Evolutionary conservation across 2,329 filamentous ascomycete genomes (phyloP).

Genomic region (Colletotrichum sojae): DNA sequence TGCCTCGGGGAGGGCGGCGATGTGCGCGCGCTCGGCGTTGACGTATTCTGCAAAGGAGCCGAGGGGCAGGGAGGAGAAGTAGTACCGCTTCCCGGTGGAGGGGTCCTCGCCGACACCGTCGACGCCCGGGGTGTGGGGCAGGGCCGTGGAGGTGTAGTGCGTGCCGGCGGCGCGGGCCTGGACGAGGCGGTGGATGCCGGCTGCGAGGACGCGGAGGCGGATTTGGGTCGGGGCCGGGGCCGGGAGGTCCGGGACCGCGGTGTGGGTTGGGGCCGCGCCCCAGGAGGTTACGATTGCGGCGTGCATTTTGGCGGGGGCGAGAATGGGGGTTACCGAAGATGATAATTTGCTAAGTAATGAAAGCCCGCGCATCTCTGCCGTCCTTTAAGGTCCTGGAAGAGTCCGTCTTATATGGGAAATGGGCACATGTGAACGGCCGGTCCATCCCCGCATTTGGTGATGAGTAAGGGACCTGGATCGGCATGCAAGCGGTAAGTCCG

Average conservation of each 20-base stretch:
- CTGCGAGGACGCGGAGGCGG: conserved; percentile 60
- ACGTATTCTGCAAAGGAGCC: conserved; percentile 64
- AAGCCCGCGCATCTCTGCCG: too few species aligned
- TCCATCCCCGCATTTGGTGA: background rate
- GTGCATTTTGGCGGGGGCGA: conserved; percentile 47
- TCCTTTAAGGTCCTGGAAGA: too few species aligned
- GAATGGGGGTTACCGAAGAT: too few species aligned
- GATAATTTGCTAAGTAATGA: too few species aligned
- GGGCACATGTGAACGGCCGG: background rate
- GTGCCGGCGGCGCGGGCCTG: conserved; percentile 65
- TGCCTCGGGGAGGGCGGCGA: conserved; percentile 58
- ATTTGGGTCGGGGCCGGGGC: conserved; percentile 59
- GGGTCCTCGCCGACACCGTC: conserved; percentile 66
- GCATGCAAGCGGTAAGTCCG: background rate
- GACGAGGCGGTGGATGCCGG: conserved; percentile 68
- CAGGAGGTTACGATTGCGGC: conserved; percentile 58
- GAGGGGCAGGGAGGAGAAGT: conserved; percentile 56
- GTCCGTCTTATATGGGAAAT: background rate
- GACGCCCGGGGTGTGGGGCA: conserved; percentile 66
- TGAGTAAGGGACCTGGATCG: conserved; percentile 22
- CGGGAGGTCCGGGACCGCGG: conserved; percentile 49
- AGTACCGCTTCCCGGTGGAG: conserved; percentile 62
- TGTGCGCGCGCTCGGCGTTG: conserved; percentile 58
- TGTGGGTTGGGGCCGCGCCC: conserved; percentile 48
- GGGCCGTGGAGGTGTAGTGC: conserved; percentile 65